These are phyloP conservation scores for Rhodocollybia butyracea DNA, from an alignment of 768 basidiomycete genomes.

Conservation along the genomic window DNA sequence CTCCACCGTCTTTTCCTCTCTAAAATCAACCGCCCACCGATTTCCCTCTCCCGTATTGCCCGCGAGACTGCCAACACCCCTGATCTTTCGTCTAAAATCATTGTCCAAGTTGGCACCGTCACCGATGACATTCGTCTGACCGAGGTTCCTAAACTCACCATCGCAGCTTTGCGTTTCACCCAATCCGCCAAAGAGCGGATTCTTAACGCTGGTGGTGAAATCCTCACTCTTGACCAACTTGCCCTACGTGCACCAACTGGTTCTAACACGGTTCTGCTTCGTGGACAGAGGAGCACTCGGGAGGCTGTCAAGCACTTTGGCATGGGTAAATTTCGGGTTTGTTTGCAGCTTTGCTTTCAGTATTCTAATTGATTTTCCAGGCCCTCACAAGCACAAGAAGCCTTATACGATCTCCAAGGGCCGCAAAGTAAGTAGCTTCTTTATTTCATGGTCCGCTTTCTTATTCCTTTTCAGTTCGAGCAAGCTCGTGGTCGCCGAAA, in stretches of 20 bases:
- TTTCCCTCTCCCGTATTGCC: conserved; percentile 90
- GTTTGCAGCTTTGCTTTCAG: background rate
- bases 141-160: conserved; percentile 83
- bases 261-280: conserved; percentile 88
- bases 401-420: conserved; percentile 95
- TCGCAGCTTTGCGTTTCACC: conserved; percentile 96
- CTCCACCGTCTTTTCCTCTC: conserved; percentile 96
- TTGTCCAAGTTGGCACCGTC: conserved; percentile 89
- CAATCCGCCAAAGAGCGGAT: conserved; percentile 92
- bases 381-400: conserved; percentile 98
- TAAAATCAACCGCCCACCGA: conserved; percentile 94
- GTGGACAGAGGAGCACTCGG: conserved; percentile 89
- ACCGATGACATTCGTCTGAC: conserved; percentile 92
- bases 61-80: conserved; percentile 71
- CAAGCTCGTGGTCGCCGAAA: conserved; percentile 98
- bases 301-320: conserved; percentile 99
- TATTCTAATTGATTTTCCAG: conserved; percentile 21
- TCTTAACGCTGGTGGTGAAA: conserved; percentile 92
- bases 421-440: conserved; percentile 65
- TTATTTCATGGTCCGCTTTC: background rate
- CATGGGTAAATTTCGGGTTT: conserved; percentile 54
- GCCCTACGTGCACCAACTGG: conserved; percentile 93
- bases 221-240: conserved; percentile 93
- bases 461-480: conserved; percentile 72
- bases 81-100: conserved; percentile 74